phyloP scores from a whole-genome alignment of 768 basidiomycete species.

The Neoboletus subvelutipes region DNA sequence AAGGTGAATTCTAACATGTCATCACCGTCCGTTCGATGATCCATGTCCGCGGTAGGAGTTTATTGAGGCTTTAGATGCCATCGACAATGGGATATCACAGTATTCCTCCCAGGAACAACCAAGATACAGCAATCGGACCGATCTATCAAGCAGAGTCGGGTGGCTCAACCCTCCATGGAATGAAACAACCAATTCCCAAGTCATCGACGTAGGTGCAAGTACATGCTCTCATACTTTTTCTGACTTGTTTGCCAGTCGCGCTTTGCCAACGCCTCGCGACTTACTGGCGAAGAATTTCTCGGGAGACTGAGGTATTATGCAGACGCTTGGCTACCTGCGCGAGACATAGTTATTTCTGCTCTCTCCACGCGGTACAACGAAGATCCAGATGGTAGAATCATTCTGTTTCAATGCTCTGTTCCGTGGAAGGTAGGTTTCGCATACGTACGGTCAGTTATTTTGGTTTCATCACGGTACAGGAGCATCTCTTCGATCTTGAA shows the following conservation, averaged over 20 bases:
- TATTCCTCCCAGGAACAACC: slow-evolving; percentile 66
- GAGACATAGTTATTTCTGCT: slow-evolving; percentile 70
- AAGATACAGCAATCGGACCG: slow-evolving; percentile 75
- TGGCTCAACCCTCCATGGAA: slow-evolving; percentile 94
- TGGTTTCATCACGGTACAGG: slow-evolving; percentile 40
- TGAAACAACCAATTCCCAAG: slow-evolving; percentile 60
- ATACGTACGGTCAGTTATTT: not conserved
- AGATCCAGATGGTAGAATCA: slow-evolving; percentile 73
- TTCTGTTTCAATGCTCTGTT: slow-evolving; percentile 75
- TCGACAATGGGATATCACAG: slow-evolving; percentile 92
- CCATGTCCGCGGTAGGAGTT: slow-evolving; percentile 58
- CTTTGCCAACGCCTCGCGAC: slow-evolving; percentile 75
- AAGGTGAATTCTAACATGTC: slow-evolving; percentile 42
- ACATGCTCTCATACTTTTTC: slow-evolving; percentile 3
- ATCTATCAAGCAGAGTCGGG: slow-evolving; percentile 81
- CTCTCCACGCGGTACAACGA: slow-evolving; percentile 53
- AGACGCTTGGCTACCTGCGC: slow-evolving; percentile 90
- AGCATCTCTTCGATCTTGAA: slow-evolving; percentile 91
- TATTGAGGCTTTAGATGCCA: slow-evolving; percentile 90
- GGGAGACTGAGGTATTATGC: slow-evolving; percentile 77
- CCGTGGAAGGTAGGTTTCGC: slow-evolving; percentile 76
- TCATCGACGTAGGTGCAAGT: slow-evolving; percentile 62
- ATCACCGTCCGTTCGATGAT: slow-evolving; percentile 2
- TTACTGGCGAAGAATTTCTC: slow-evolving; percentile 86
- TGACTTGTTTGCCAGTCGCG: slow-evolving; percentile 45